These are phyloP conservation scores for Cymbopogon citratus DNA, from an alignment of 176 grass and related monocot species.

Conservation along the genomic window DNA sequence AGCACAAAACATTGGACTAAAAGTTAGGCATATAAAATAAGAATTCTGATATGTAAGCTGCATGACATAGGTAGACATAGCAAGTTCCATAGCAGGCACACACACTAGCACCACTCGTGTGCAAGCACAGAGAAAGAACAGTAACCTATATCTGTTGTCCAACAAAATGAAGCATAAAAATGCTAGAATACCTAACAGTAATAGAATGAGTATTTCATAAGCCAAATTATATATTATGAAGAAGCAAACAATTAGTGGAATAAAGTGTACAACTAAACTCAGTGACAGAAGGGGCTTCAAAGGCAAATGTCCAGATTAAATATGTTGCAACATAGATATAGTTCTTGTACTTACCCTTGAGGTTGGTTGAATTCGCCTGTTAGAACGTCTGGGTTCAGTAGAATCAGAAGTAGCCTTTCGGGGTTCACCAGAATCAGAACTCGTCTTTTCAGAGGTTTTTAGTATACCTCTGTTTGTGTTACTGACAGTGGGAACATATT, in stretches of 20 bases:
- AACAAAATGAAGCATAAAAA: background rate
- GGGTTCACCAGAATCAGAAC: slow-evolving; percentile 37
- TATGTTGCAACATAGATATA: background rate
- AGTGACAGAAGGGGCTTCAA: background rate
- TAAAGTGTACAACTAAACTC: background rate
- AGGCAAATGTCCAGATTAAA: background rate
- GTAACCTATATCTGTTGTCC: background rate
- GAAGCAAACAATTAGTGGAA: slow-evolving; percentile 5
- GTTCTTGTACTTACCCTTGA: slow-evolving; percentile 55
- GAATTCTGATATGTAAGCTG: background rate
- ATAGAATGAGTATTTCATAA: slow-evolving; percentile 9
- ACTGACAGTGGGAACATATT: slow-evolving; percentile 29
- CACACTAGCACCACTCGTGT: background rate
- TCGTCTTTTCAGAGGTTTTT: slow-evolving; percentile 36
- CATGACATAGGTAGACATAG: background rate
- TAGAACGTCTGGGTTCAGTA: slow-evolving; percentile 76
- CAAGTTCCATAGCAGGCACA: background rate
- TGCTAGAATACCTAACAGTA: background rate
- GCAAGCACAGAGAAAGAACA: background rate
- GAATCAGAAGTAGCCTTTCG: slow-evolving; percentile 35
- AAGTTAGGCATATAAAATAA: slow-evolving; percentile 7
- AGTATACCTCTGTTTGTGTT: slow-evolving; percentile 31
- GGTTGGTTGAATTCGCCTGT: slow-evolving; percentile 91
- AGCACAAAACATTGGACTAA: slow-evolving; percentile 1
- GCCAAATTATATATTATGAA: slow-evolving; percentile 14